phyloP scores from a whole-genome alignment of 768 basidiomycete genomes.

The Sistotremastrum niveocremeum region DNA sequence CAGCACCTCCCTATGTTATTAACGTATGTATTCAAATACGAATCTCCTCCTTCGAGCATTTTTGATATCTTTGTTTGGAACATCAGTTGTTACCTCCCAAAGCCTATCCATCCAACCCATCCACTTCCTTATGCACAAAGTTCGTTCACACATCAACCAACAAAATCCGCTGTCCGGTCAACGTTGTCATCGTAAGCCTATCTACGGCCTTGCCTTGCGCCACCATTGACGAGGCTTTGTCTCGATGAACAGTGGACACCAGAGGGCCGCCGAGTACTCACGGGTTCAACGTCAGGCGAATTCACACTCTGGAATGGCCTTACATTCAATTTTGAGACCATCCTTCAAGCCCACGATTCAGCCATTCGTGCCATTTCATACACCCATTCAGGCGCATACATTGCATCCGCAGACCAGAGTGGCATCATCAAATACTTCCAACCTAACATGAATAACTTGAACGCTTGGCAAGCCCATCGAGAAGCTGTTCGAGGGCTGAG shows the following conservation, averaged over 20 bases:
- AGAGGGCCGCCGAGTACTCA: slow-evolving; percentile 83
- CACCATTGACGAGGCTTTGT: slow-evolving; percentile 1
- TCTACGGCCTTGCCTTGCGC: background rate
- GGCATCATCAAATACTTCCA: slow-evolving; percentile 99
- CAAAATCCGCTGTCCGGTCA: slow-evolving; percentile 95
- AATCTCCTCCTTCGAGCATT: slow-evolving; percentile 10
- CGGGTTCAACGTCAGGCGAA: slow-evolving; percentile 93
- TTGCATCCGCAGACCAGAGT: slow-evolving; percentile 84
- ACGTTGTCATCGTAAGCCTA: slow-evolving; percentile 74
- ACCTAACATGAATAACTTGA: slow-evolving; percentile 97
- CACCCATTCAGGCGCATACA: slow-evolving; percentile 86
- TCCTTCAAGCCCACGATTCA: slow-evolving; percentile 96
- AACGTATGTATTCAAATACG: slow-evolving; percentile 43
- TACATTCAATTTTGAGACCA: slow-evolving; percentile 99
- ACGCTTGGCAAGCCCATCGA: slow-evolving; percentile 85
- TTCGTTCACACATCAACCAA: slow-evolving; percentile 98
- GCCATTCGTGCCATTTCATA: slow-evolving; percentile 84
- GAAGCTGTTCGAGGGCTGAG: slow-evolving; percentile 87
- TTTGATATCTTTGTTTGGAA: slow-evolving; percentile 10
- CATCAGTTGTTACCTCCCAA: slow-evolving; percentile 81
- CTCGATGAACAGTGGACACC: slow-evolving; percentile 76
- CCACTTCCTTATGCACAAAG: slow-evolving; percentile 91
- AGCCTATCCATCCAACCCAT: slow-evolving; percentile 82
- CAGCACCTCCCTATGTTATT: slow-evolving; percentile 77
- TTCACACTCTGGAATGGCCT: slow-evolving; percentile 99